phyloP scores from a whole-genome alignment of 2,329 filamentous ascomycete genomes.

The Plectosphaerella plurivora region DNA sequence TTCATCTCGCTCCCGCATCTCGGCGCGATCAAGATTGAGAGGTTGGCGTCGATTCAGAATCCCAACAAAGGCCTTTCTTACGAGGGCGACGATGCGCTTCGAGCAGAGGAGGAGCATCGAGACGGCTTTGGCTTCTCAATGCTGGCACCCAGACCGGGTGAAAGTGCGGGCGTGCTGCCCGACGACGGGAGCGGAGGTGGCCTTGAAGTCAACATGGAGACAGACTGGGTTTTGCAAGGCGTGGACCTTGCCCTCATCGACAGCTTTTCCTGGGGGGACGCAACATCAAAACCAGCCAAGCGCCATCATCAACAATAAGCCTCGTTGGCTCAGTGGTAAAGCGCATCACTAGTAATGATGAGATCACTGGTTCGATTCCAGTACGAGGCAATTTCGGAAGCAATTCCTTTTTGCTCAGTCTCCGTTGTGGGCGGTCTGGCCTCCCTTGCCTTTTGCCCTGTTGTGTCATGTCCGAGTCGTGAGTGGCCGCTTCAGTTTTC shows the following conservation, averaged over 20 bases:
- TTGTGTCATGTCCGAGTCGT: no score
- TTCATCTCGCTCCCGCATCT: conserved; percentile 37
- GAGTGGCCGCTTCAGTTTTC: no score
- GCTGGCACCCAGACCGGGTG: neutral
- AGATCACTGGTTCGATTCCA: no score
- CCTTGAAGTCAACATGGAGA: conserved; percentile 7
- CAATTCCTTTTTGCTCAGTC: no score
- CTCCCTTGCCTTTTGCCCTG: no score
- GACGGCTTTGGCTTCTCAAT: neutral
- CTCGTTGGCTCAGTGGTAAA: no score
- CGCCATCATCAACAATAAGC: no score
- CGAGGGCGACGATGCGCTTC: neutral
- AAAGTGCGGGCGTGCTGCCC: neutral
- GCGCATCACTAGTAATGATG: no score
- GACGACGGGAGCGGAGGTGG: neutral
- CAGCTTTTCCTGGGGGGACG: conserved; percentile 6
- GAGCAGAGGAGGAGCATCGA: no score
- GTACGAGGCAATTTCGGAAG: no score
- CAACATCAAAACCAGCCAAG: neutral
- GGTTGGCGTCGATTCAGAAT: conserved; percentile 9
- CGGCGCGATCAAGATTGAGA: conserved; percentile 29
- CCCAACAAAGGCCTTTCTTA: neutral
- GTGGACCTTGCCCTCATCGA: conserved; percentile 24
- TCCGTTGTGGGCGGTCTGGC: no score
- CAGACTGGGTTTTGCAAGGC: conserved; percentile 20